Evolutionary conservation across 2,329 filamentous ascomycete species (phyloP), one percentile per base, ranked within the genome.

Genomic region (Anisogramma anomala): DNA sequence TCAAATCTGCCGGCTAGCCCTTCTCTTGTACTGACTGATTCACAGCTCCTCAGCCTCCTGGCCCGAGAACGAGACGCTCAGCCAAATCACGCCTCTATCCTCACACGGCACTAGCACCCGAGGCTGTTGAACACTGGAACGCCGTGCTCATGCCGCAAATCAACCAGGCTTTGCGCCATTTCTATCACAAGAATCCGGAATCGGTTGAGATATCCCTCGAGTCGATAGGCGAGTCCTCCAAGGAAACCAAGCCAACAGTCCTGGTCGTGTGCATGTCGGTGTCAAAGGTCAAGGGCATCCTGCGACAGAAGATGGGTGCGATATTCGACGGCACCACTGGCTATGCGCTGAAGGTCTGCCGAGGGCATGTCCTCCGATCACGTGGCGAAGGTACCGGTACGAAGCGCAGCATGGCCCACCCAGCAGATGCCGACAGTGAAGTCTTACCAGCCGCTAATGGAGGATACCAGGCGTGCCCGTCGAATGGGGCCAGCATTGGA

Each of bases 401-500:
- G 1, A 55, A 50, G 18, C 55, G 64, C 41, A 67, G 63, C 47
- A 67, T 65, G 61, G 61, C 58, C 26, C 38, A 36, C n/a, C 32
- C 22, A 20, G 40, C 43, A 5, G 36, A 17, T 33, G 33, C 41
- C 25, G 66, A 67, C 3, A 50, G 50, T 1, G 55, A 57, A 6
- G 61, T 66, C 3, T 38, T 60, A 0, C 58, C 59, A 8, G 68
- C 73, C 0, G 70, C 69, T 25, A 94, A 93, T 53, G 77, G 78
- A 1, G 78, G 77, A 45, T 89, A 85, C 55, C 88, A 96, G 58
- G 69, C 79, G 51, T 72, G 74, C 17, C 89, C 89, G 1, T 62
- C 76, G 0, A 94, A 88, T 50, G 89, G 89, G 1, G 89, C 89
- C 6, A 94, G 87, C 32, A 95, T 96, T 45, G 89, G 89, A 6